These are phyloP conservation scores for Colletotrichum sp. DNA, from an alignment of 2,329 filamentous ascomycete species.

Conservation along the genomic window DNA sequence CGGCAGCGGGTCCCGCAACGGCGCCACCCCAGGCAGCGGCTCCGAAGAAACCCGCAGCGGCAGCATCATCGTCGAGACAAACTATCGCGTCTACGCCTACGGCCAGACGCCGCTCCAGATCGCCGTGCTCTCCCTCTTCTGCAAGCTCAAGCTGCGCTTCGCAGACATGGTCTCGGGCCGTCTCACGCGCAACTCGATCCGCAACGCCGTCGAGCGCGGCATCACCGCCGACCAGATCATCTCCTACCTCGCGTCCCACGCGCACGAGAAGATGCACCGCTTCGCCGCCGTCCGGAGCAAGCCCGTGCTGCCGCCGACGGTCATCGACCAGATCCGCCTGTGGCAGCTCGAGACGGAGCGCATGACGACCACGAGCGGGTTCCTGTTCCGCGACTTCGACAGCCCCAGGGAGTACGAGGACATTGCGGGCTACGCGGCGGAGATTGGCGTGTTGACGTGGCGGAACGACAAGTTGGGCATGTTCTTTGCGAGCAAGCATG, in stretches of 20 bases:
- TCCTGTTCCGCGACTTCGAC: conserved; percentile 88
- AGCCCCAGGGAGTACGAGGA: conserved; percentile 72
- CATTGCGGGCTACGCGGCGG: conserved; percentile 80
- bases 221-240: conserved; percentile 98
- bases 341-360: conserved; percentile 98
- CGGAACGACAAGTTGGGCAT: conserved; percentile 78
- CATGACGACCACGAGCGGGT: conserved; percentile 84
- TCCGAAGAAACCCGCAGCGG: conserved; percentile 61
- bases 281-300: conserved; percentile 60
- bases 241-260: conserved; percentile 87
- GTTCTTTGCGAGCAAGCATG: conserved; percentile 92
- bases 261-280: conserved; percentile 91
- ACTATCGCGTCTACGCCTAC: conserved; percentile 97
- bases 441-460: conserved; percentile 90
- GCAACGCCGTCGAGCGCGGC: conserved; percentile 83
- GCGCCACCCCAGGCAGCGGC: conserved; percentile 37
- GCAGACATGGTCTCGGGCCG: conserved; percentile 93
- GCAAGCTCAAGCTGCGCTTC: conserved; percentile 86
- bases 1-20: conserved; percentile 29
- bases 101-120: conserved; percentile 94
- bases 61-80: conserved; percentile 96
- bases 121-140: conserved; percentile 89
- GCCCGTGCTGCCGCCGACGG: conserved; percentile 88
- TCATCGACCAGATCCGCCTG: conserved; percentile 94
- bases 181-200: conserved; percentile 86